phyloP scores from a whole-genome alignment of 768 basidiomycete genomes.

The Boletus huronensis region DNA sequence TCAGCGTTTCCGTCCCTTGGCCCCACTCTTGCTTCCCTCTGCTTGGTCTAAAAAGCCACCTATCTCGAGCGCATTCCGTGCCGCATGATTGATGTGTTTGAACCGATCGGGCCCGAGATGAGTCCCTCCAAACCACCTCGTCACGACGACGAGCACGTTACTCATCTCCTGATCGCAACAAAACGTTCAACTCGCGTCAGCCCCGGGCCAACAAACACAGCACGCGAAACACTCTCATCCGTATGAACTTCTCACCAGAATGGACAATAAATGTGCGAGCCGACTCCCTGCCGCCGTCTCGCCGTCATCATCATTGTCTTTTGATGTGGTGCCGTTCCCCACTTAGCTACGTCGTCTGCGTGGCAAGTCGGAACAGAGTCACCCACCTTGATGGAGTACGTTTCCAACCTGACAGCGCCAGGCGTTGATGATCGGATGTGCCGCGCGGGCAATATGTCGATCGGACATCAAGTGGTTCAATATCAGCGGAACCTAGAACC shows the following conservation, averaged over 20 bases:
- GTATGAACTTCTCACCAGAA: conserved; percentile 51
- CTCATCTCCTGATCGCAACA: conserved; percentile 56
- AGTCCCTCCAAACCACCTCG: conserved; percentile 91
- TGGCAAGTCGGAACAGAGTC: not conserved
- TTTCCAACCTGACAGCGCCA: conserved; percentile 72
- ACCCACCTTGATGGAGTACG: conserved; percentile 70
- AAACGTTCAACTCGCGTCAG: not conserved
- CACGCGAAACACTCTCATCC: not conserved
- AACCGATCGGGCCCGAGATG: conserved; percentile 87
- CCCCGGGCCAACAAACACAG: not conserved
- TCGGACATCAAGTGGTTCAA: conserved; percentile 68
- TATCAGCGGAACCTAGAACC: conserved; percentile 60
- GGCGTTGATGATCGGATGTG: conserved; percentile 78
- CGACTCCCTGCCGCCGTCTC: conserved; percentile 92
- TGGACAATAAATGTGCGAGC: conserved; percentile 86
- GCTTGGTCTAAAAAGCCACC: conserved; percentile 77
- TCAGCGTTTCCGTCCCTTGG: conserved; percentile 31
- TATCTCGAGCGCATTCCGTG: conserved; percentile 81
- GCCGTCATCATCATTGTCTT: conserved; percentile 94
- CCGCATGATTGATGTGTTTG: conserved; percentile 94
- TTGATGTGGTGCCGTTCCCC: not conserved
- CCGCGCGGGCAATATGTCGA: conserved; percentile 66
- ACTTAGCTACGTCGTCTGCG: not conserved
- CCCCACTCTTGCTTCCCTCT: conserved; percentile 27
- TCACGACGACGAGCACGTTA: conserved; percentile 87